These are phyloP conservation scores for Lolium multiflorum DNA, from an alignment of 176 grass and related monocot genomes.

Conservation along the genomic window DNA sequence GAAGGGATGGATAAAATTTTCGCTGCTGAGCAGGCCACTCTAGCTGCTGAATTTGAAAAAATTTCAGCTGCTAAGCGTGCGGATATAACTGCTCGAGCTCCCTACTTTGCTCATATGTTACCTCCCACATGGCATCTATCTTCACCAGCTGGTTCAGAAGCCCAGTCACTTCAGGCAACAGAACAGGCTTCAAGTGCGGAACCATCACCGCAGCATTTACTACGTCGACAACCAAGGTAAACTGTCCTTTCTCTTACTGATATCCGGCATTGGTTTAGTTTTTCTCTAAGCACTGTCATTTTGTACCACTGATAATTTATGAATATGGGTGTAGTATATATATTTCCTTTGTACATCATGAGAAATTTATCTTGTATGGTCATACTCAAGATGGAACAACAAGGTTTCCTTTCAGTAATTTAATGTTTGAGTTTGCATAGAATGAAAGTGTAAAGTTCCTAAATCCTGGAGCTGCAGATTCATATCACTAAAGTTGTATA, in stretches of 20 bases:
- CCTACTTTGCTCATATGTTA: not conserved
- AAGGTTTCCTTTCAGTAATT: not conserved
- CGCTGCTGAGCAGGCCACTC: not conserved
- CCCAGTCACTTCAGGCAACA: slow-evolving; percentile 14
- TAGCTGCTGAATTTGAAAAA: not conserved
- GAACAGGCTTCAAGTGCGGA: not conserved
- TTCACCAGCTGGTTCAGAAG: not conserved
- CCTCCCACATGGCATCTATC: not conserved
- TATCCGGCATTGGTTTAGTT: not conserved
- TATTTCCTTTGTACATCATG: not conserved
- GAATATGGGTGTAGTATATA: not conserved
- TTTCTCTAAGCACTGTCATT: not conserved
- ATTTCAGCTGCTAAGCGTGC: slow-evolving; percentile 20
- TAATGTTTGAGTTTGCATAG: not conserved
- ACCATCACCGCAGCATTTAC: not conserved
- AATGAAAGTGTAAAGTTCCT: not conserved
- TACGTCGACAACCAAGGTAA: slow-evolving; percentile 10
- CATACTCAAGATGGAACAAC: not conserved
- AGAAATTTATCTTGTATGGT: not conserved
- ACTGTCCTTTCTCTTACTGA: not conserved
- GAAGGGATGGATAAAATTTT: not conserved
- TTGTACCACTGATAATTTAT: not conserved
- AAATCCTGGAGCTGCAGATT: slow-evolving; percentile 1
- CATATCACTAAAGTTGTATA: not conserved
- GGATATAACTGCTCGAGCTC: not conserved